Evolutionary conservation across 78 protist genomes (phyloP), one percentile per base, ranked within the genome.

Genomic region (Mantamonas sphyraenae): DNA sequence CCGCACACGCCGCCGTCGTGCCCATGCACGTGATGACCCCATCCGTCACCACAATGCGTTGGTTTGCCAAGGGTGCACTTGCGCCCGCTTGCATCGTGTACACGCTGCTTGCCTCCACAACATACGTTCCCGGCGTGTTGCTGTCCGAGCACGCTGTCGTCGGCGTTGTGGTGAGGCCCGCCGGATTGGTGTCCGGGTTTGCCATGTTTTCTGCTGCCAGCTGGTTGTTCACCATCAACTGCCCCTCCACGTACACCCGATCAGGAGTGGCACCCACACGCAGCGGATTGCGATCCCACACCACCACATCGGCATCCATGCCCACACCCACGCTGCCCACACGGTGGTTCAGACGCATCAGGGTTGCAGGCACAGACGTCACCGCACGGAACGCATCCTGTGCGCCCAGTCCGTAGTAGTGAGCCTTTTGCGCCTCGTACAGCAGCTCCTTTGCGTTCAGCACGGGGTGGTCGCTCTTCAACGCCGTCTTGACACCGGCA

Each of bases 391-490:
- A 10, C n/a, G 66, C 53, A 14, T 17, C 70, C 59, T 10, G 26
- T 66, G 10, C 60, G 33, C 14, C 53, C 26, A 66, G 33, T 10
- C 70, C 70, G 38, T 66, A 66, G 38, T 66, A 14, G 38, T 66
- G 53, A 43, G 70, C 42, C 38, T 66, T 66, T 10, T 10, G 47
- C 33, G 70, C 70, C 33, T 42, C 53, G 35, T 17, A 14, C 33
- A 66, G 10, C 26, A 66, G 38, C 26, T 31, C 10, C 38, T 42
- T 66, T 10, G 70, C 70, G 53, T 66, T 17, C 53, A 66, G 26
- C 26, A 66, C 70, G 26, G 70, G 70, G 38, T 66, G 70, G 38
- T 66, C 70, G 10, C 35, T 19, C 53, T 66, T 66, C n/a, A 66
- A 14, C 38, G 14, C 38, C 42, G 14, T 51, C 33, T 35, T 43